These are phyloP conservation scores for Orbilia oligospora DNA, from an alignment of 2,329 filamentous ascomycete genomes.

Conservation along the genomic window DNA sequence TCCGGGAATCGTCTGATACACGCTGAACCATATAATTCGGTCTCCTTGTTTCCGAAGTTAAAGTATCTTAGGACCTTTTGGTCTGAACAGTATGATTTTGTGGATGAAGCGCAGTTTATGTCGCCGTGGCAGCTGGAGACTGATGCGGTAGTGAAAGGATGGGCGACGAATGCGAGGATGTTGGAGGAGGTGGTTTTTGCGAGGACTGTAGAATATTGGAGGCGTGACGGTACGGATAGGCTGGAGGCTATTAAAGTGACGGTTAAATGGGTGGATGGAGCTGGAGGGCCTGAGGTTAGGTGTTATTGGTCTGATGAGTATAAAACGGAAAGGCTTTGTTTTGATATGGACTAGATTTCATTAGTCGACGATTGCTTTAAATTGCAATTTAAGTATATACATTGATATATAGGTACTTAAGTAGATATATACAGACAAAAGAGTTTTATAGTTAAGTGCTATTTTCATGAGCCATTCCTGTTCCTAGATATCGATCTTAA, in stretches of 20 bases:
- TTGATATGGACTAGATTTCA: not conserved
- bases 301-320: not conserved
- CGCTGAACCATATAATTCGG: not conserved
- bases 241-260: not conserved
- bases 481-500: no score
- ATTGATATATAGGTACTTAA: no score
- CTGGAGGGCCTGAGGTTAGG: not conserved
- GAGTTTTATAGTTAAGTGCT: not conserved
- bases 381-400: no score
- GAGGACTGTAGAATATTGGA: not conserved
- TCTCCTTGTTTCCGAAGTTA: not conserved
- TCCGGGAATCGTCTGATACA: not conserved
- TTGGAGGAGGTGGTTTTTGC: conserved; percentile 1
- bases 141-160: not conserved
- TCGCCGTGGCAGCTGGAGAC: not conserved
- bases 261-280: not conserved
- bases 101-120: not conserved
- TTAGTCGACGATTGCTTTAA: not conserved
- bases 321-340: not conserved
- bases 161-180: not conserved
- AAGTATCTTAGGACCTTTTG: conserved; percentile 4
- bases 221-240: not conserved
- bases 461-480: no score
- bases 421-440: not conserved
- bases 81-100: not conserved